Percentiles rank a stretch among this genome's conserved stretches.
Evolutionary conservation across 1,284 basidiomycete species (phyloP).

Genomic region (Pulchroboletus neoregius): DNA sequence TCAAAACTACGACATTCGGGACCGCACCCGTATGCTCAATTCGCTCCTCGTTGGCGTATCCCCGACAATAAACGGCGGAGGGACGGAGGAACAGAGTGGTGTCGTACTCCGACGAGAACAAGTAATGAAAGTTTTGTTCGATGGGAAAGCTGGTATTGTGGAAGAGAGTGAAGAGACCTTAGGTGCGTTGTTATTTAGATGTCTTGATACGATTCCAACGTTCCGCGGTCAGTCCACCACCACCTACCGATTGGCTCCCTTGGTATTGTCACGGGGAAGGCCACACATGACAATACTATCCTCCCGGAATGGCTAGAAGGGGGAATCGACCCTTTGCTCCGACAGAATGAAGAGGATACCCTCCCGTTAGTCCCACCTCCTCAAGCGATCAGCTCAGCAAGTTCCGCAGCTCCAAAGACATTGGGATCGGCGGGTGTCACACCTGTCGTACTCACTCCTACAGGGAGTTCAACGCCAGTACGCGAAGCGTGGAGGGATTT

Average conservation of each 20-base stretch:
- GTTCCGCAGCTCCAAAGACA: conserved; percentile 15
- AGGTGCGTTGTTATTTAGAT: conserved; percentile 18
- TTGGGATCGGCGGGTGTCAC: conserved; percentile 26
- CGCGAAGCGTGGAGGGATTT: conserved; percentile 53
- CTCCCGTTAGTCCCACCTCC: conserved; percentile 34
- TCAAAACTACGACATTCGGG: conserved; percentile 80
- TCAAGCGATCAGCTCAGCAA: conserved; percentile 40
- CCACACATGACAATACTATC: conserved; percentile 39
- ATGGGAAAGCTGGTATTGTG: conserved; percentile 54
- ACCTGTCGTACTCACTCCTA: conserved; percentile 53
- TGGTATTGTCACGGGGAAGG: conserved; percentile 51
- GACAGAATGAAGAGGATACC: conserved; percentile 56
- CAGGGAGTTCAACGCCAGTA: conserved; percentile 41
- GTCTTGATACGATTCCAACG: not conserved
- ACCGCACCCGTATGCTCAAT: conserved; percentile 78
- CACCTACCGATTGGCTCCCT: conserved; percentile 54
- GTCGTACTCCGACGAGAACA: conserved; percentile 81
- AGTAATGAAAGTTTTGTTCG: conserved; percentile 73
- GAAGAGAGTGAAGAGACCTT: conserved; percentile 35
- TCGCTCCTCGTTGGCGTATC: conserved; percentile 53
- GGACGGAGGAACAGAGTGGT: conserved; percentile 47
- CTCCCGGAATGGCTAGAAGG: conserved; percentile 62
- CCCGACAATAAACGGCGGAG: conserved; percentile 33
- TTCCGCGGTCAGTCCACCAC: conserved; percentile 35
- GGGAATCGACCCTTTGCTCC: conserved; percentile 53